phyloP scores from a whole-genome alignment of 225 moss, liverwort and hornwort species.

The Marchantia polymorpha region DNA sequence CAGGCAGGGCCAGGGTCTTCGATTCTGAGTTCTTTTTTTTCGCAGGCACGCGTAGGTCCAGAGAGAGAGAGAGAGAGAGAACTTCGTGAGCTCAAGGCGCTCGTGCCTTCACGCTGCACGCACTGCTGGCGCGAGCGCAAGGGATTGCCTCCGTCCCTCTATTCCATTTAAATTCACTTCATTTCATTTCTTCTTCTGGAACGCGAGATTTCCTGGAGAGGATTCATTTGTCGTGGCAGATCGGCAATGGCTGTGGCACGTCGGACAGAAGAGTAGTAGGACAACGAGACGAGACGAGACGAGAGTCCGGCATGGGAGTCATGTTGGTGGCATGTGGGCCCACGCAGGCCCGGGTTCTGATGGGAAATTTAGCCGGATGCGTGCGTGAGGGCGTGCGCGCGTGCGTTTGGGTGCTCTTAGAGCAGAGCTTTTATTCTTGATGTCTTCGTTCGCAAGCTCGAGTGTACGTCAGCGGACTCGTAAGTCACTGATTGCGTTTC shows the following conservation, averaged over 20 bases:
- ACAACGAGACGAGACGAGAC: neutral
- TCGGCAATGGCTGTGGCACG: neutral
- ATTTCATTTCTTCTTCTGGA: too few species aligned
- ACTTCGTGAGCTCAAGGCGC: neutral
- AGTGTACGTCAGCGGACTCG: neutral
- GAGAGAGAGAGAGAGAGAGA: too few species aligned
- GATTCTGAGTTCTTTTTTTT: too few species aligned
- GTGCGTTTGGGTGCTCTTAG: neutral
- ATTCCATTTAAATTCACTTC: too few species aligned
- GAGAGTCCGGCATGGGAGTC: neutral
- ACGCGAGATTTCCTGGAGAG: neutral
- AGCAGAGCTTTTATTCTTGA: neutral
- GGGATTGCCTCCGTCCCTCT: too few species aligned
- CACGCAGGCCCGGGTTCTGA: neutral
- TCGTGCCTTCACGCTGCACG: neutral
- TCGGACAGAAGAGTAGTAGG: neutral
- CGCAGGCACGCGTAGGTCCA: neutral
- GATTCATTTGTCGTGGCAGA: neutral
- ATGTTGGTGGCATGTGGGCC: neutral
- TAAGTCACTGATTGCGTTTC: neutral
- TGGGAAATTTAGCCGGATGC: neutral
- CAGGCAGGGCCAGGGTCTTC: neutral
- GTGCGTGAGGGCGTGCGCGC: too few species aligned
- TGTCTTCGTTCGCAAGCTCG: neutral
- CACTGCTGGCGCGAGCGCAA: neutral